Conservation (phyloP, 768 basidiomycete genomes). For the Suillus alpinus region DNA sequence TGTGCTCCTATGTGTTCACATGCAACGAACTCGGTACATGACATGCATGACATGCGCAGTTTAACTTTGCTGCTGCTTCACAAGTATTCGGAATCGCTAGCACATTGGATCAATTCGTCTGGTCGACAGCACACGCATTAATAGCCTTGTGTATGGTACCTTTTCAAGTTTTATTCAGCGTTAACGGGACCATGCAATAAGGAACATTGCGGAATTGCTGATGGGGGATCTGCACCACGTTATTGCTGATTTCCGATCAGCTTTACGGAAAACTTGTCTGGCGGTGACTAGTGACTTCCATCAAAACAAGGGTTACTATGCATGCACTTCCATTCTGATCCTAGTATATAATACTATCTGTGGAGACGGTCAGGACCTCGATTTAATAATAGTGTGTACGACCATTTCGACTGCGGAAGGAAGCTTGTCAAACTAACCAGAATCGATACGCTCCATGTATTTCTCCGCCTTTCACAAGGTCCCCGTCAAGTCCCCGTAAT, state of each 20-base stretch:
- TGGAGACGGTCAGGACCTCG: constrained; percentile 1
- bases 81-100: background rate
- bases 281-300: background rate
- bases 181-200: background rate
- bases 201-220: background rate
- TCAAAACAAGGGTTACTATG: background rate
- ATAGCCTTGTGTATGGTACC: background rate
- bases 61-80: background rate
- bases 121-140: background rate
- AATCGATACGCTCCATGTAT: background rate
- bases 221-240: background rate
- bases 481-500: background rate
- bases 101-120: background rate
- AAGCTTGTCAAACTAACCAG: background rate
- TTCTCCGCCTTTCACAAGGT: background rate
- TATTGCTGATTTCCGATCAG: background rate
- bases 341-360: background rate
- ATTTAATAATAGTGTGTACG: background rate
- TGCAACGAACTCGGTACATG: background rate
- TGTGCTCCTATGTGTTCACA: background rate
- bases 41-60: background rate
- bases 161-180: background rate
- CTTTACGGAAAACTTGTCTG: background rate
- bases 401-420: background rate
- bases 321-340: constrained; percentile 2